These are phyloP conservation scores for Trichosporon ovoides DNA, from an alignment of 1,284 basidiomycete genomes.

Conservation along the genomic window DNA sequence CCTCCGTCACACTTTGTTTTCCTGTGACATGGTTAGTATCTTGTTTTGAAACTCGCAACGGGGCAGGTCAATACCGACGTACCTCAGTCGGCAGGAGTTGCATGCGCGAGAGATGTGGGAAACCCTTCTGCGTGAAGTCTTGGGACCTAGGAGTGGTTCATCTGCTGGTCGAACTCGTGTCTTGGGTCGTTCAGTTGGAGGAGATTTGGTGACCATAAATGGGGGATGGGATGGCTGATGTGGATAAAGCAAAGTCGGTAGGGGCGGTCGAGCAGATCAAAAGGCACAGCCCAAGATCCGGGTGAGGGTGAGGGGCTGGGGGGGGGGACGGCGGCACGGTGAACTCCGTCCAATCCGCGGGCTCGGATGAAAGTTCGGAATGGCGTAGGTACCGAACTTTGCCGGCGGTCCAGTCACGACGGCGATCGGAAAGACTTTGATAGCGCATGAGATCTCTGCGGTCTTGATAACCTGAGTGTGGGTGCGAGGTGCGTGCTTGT, in stretches of 20 bases:
- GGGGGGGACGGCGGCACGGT: no score
- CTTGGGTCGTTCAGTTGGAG: neutral
- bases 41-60: neutral
- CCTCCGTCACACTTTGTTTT: slow-evolving; percentile 24
- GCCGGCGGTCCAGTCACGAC: no score
- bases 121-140: slow-evolving; percentile 17
- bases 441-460: no score
- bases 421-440: no score
- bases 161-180: neutral
- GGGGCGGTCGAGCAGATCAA: no score
- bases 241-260: neutral
- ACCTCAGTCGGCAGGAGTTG: slow-evolving; percentile 21
- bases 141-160: slow-evolving; percentile 2
- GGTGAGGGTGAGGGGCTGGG: no score
- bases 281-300: no score
- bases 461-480: no score
- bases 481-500: no score
- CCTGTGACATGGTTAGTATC: slow-evolving; percentile 10
- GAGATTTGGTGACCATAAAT: neutral
- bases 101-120: slow-evolving; percentile 22
- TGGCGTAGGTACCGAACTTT: no score
- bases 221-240: neutral
- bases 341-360: no score
- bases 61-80: neutral
- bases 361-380: no score